A percentile compares a stretch with the other conserved stretches of the same genome.
Evolutionary conservation across 192 early-diverging fungal species (phyloP).

Genomic region (Coemansia sp.): DNA sequence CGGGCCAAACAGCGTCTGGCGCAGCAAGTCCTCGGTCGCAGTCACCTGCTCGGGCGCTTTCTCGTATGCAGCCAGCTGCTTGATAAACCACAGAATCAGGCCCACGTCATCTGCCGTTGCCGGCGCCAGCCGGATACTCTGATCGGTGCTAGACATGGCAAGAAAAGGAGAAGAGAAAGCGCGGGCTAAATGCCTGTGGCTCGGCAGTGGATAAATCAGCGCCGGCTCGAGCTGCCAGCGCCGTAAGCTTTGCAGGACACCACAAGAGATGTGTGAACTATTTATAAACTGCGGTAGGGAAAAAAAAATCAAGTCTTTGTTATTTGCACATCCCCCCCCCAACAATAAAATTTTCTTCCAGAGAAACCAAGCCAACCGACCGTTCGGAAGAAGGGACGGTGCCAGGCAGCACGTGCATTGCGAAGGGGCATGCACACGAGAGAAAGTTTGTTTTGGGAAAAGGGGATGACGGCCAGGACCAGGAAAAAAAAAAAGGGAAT

Average conservation of each 20-base stretch:
- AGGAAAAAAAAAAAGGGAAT: slow-evolving; percentile 3
- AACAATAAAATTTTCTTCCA: no score
- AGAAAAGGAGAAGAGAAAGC: neutral
- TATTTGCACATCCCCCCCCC: no score
- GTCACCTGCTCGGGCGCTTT: slow-evolving; percentile 66
- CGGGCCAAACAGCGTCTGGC: slow-evolving; percentile 63
- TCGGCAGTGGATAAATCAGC: no score
- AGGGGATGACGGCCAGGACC: neutral
- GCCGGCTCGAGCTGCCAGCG: no score
- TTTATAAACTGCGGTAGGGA: no score
- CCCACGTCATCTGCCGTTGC: slow-evolving; percentile 62
- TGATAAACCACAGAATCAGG: slow-evolving; percentile 68
- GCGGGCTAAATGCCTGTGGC: no score
- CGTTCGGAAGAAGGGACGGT: neutral
- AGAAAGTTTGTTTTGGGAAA: neutral
- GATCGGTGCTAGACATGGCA: neutral
- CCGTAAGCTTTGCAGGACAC: no score
- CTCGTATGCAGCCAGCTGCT: slow-evolving; percentile 74
- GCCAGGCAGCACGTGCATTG: no score
- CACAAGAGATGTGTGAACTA: no score
- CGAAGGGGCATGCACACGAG: neutral
- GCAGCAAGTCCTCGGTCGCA: slow-evolving; percentile 66
- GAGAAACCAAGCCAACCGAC: no score
- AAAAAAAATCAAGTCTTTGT: no score
- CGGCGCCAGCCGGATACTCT: slow-evolving; percentile 20